These are phyloP conservation scores for Yarrowia sp. DNA, from an alignment of 805 yeast genomes.

Conservation along the genomic window DNA sequence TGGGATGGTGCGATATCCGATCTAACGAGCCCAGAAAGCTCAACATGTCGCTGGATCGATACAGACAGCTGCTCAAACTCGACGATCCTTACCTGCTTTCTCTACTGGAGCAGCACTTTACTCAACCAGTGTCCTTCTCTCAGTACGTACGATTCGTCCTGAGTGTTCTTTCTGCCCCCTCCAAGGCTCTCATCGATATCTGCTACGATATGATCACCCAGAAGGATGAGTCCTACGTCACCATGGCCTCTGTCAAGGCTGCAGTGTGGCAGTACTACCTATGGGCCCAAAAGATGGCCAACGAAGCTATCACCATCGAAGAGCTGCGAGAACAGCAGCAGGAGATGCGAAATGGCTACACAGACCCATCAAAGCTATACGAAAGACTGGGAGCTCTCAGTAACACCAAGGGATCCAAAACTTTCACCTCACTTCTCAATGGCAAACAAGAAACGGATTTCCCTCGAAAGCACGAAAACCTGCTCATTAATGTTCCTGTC, in stretches of 20 bases:
- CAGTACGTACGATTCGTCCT: slow-evolving; percentile 12
- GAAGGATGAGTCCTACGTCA: slow-evolving; percentile 30
- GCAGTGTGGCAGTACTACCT: slow-evolving; percentile 32
- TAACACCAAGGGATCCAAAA: background rate
- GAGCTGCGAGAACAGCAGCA: slow-evolving; percentile 21
- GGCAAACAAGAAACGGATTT: slow-evolving; percentile 4
- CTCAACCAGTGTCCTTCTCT: slow-evolving; percentile 2
- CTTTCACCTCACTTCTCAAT: background rate
- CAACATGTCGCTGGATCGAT: slow-evolving; percentile 9
- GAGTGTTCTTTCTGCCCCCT: slow-evolving; percentile 6
- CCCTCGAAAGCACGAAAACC: slow-evolving; percentile 27
- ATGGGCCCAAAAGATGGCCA: slow-evolving; percentile 37
- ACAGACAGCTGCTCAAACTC: slow-evolving; percentile 19
- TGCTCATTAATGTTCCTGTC: slow-evolving; percentile 29
- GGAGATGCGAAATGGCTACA: slow-evolving; percentile 29
- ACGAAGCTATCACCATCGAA: slow-evolving; percentile 32
- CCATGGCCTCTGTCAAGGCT: slow-evolving; percentile 33
- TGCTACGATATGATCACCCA: slow-evolving; percentile 35
- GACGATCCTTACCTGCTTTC: slow-evolving; percentile 29
- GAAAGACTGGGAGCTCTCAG: slow-evolving; percentile 31
- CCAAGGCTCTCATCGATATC: slow-evolving; percentile 17
- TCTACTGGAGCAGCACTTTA: slow-evolving; percentile 21
- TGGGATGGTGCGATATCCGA: slow-evolving; percentile 33
- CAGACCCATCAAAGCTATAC: slow-evolving; percentile 11
- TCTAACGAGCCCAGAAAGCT: slow-evolving; percentile 6